A percentile compares a stretch with the other conserved stretches of the same genome.
These are phyloP conservation scores for Pythium guiyangense DNA, from an alignment of 352 stramenopile genomes.

Conservation along the genomic window DNA sequence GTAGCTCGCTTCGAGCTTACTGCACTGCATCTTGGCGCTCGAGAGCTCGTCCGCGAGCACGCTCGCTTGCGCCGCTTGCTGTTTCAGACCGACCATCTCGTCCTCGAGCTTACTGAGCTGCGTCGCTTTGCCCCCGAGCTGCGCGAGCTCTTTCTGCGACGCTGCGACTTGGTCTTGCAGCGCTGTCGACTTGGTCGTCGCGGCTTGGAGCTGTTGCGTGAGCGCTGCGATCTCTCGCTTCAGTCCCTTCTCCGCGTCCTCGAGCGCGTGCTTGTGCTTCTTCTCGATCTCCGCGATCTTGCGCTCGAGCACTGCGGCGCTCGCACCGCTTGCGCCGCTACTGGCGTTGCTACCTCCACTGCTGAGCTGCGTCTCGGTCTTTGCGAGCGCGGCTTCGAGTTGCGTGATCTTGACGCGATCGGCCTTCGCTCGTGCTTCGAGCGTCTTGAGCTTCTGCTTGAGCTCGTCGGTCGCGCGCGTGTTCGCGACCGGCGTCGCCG, in stretches of 20 bases:
- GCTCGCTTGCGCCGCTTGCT: conserved; percentile 45
- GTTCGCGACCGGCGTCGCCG: background rate
- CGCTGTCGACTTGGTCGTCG: conserved; percentile 33
- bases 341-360: conserved; percentile 3
- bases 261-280: conserved; percentile 65
- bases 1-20: conserved; percentile 73
- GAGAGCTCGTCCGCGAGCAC: conserved; percentile 44
- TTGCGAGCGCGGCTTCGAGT: conserved; percentile 55
- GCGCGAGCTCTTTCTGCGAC: conserved; percentile 41
- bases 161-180: conserved; percentile 48
- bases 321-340: conserved; percentile 13
- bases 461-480: conserved; percentile 47
- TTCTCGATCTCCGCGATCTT: conserved; percentile 73
- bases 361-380: conserved; percentile 38
- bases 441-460: conserved; percentile 70
- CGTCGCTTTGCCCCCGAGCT: conserved; percentile 38
- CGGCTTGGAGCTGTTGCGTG: conserved; percentile 39
- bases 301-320: conserved; percentile 34
- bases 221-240: conserved; percentile 47
- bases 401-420: conserved; percentile 76
- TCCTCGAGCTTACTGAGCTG: conserved; percentile 57
- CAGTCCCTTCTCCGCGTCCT: conserved; percentile 56
- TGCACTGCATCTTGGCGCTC: conserved; percentile 23
- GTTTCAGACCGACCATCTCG: conserved; percentile 46
- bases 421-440: conserved; percentile 61